Evolutionary conservation across 306 rosid species (phyloP), one percentile per base, ranked within the genome.

Genomic region (Glycine latifolia): DNA sequence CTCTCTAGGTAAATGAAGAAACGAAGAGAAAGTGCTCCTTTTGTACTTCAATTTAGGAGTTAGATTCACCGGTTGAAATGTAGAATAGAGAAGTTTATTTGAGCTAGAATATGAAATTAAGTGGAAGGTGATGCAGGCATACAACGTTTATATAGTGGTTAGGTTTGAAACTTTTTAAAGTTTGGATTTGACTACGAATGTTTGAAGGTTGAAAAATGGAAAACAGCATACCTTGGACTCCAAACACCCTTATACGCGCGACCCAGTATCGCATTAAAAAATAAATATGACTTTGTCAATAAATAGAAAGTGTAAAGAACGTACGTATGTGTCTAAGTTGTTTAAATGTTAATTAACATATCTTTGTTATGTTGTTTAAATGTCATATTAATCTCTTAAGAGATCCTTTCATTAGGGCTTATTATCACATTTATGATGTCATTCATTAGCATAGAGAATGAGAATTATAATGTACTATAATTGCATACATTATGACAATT

Each of bases 181-280:
- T 3, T 10, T 10, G 17, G 39, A 8, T 69, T 69, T 69, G 74
- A 69, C 74, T 47, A 16, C 10, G 9, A 69, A 69, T 69, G 74
- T 69, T 69, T 69, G 56, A 69, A 69, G n/a, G 39, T 69, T 69
- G 56, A 69, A 69, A 67, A 17, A 15, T 46, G 1, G 55, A 39
- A 68, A 44, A 10, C 55, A 9, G 39, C 41, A 69, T 68, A 10
- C 56, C 56, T 69, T 69, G 74, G 74, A 69, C 74, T 17, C 74
- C 74, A 69, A 69, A 47, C 74, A 69, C 33, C 53, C 73, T 15
- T 67, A 67, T 41, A 16, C 39, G 39, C 73, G 73, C 73, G 16
- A 15, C 39, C 73, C 73, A 9, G 53, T 43, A 68, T 17, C 14
- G 14, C 54, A 10, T 67, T 16, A 67, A 41, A 46, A 68, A 67